phyloP scores from a whole-genome alignment of 257 asterid species.

The Haberlea rhodopensis region DNA sequence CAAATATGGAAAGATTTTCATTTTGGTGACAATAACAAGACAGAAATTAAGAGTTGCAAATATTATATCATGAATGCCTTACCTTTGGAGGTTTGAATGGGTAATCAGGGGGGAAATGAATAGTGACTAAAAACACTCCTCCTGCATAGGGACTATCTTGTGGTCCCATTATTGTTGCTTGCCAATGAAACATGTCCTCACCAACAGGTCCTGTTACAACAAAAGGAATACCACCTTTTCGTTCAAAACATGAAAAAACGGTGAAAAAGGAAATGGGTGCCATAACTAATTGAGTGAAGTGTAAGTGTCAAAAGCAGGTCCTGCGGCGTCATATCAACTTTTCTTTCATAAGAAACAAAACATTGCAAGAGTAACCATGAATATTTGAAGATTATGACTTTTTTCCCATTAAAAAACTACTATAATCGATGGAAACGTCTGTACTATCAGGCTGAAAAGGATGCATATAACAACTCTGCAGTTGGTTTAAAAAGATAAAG shows the following conservation, averaged over 20 bases:
- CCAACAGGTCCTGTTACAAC: conserved; percentile 38
- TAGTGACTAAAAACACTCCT: conserved; percentile 39
- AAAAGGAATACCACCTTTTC: background rate
- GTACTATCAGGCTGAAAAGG: background rate
- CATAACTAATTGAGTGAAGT: background rate
- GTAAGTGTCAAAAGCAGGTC: background rate
- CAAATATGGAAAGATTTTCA: background rate
- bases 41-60: background rate
- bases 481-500: background rate
- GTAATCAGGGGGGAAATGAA: conserved; percentile 43
- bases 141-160: conserved; percentile 42
- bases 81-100: conserved; percentile 46
- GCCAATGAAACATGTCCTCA: conserved; percentile 48
- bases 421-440: background rate
- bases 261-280: background rate
- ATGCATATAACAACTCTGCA: background rate
- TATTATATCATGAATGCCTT: background rate
- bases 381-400: background rate
- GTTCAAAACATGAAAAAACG: background rate
- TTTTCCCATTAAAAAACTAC: background rate
- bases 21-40: background rate
- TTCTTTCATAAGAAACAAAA: too few species aligned
- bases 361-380: background rate
- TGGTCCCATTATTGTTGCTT: conserved; percentile 47
- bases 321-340: background rate